These are phyloP conservation scores for Dioscorea alata DNA, from an alignment of 106 monocot genomes.

Conservation along the genomic window DNA sequence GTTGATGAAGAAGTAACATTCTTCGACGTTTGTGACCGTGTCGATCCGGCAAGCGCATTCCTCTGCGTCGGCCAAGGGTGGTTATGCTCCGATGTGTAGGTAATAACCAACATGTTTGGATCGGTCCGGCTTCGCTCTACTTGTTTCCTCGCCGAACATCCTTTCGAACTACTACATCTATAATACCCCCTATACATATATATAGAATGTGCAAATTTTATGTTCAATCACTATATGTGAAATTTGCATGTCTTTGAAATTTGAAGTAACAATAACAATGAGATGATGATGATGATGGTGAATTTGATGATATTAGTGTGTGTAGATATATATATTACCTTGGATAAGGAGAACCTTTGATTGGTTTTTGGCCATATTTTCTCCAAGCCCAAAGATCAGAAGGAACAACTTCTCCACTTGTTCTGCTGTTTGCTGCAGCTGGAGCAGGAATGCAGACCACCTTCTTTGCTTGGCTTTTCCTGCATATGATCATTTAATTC, in stretches of 20 bases:
- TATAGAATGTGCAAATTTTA: background rate
- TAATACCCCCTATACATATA: conserved; percentile 75
- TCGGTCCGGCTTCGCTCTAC: conserved; percentile 88
- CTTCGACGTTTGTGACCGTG: conserved; percentile 26
- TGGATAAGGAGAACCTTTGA: conserved; percentile 93
- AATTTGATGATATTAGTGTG: too few relatives aligned
- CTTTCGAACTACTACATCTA: conserved; percentile 98
- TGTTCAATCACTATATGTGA: too few relatives aligned
- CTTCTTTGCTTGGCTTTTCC: conserved; percentile 92
- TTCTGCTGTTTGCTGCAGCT: conserved; percentile 56
- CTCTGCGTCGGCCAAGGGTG: conserved; percentile 96
- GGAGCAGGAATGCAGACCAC: conserved; percentile 94
- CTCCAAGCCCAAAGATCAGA: conserved; percentile 99
- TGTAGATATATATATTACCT: conserved; percentile 31
- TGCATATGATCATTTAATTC: conserved; percentile 7
- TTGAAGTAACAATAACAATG: too few relatives aligned
- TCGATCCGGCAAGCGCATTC: conserved; percentile 52
- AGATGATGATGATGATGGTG: too few relatives aligned
- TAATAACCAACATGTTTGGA: conserved; percentile 94
- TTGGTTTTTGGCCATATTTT: conserved; percentile 94
- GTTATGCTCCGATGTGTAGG: conserved; percentile 95
- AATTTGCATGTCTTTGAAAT: too few relatives aligned
- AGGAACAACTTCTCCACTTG: conserved; percentile 85
- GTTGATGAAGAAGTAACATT: conserved; percentile 10
- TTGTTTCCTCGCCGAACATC: conserved; percentile 95